A percentile compares a stretch with the other conserved stretches of the same genome.
phyloP scores from a whole-genome alignment of 2,329 filamentous ascomycete species.

The Fusarium sp. region DNA sequence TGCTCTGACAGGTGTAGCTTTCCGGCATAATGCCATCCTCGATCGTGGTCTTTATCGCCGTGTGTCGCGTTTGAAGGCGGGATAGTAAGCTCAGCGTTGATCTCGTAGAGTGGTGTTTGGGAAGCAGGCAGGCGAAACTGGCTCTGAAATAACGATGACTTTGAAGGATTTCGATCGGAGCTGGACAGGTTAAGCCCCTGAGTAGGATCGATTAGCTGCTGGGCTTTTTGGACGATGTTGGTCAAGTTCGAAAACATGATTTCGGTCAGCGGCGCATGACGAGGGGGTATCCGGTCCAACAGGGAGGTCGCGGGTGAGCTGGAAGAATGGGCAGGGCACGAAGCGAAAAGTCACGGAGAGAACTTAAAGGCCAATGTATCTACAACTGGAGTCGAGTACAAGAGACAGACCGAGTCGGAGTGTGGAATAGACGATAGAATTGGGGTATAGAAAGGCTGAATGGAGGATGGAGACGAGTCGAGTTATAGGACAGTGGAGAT shows the following conservation, averaged over 20 bases:
- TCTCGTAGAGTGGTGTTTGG: conserved; percentile 94
- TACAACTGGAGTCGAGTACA: background rate
- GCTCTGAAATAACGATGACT: conserved; percentile 90
- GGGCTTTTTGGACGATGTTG: conserved; percentile 93
- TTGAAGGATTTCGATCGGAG: conserved; percentile 85
- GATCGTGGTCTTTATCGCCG: conserved; percentile 76
- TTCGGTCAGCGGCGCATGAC: conserved; percentile 56
- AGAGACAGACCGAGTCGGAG: conserved; percentile 3
- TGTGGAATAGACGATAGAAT: conserved; percentile 13
- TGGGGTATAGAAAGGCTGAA: conserved; percentile 27
- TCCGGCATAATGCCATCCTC: conserved; percentile 89
- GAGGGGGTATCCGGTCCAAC: conserved; percentile 38
- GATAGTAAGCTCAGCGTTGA: conserved; percentile 94
- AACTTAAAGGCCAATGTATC: background rate
- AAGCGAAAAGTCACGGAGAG: background rate
- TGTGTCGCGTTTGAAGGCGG: conserved; percentile 76
- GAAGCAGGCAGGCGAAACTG: conserved; percentile 95
- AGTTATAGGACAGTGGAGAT: conserved; percentile 33
- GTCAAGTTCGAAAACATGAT: conserved; percentile 72
- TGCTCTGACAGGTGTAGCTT: conserved; percentile 94
- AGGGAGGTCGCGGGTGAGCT: conserved; percentile 30
- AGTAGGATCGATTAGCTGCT: conserved; percentile 92
- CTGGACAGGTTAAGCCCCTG: conserved; percentile 78
- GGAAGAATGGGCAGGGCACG: background rate
- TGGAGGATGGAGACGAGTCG: conserved; percentile 24